Percentiles rank a stretch among this genome's conserved stretches.
Evolutionary conservation across 2,329 filamentous ascomycete species (phyloP).

Genomic region (Mycosphaerelloides madeirae): DNA sequence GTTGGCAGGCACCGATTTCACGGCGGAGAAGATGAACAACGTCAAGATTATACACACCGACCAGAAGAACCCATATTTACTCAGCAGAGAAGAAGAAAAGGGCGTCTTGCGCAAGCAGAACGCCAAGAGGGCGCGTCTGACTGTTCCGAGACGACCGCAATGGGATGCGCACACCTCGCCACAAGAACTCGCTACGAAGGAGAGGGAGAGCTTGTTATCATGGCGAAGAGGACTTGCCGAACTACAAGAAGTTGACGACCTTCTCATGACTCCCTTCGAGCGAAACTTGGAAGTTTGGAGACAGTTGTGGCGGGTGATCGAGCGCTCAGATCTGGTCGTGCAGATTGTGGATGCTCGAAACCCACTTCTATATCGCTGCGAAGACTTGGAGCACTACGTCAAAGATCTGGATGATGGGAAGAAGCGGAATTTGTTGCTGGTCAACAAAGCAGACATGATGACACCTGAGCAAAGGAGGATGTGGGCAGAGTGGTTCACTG

Average conservation of each 20-base stretch:
- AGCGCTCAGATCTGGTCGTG: constrained; percentile 89
- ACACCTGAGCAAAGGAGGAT: constrained; percentile 71
- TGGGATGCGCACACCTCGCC: constrained; percentile 87
- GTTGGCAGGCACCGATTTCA: constrained; percentile 97
- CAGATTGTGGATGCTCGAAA: constrained; percentile 98
- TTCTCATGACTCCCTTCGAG: constrained; percentile 97
- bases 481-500: constrained; percentile 84
- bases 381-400: constrained; percentile 89
- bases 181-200: constrained; percentile 70
- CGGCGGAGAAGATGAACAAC: constrained; percentile 97
- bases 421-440: constrained; percentile 82
- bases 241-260: constrained; percentile 85
- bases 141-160: constrained; percentile 80
- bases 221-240: constrained; percentile 91
- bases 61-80: constrained; percentile 89
- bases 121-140: constrained; percentile 71
- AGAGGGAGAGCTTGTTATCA: constrained; percentile 74
- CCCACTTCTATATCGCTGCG: constrained; percentile 86
- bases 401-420: constrained; percentile 72
- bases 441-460: constrained; percentile 99
- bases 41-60: constrained; percentile 98
- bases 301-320: constrained; percentile 96
- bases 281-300: constrained; percentile 96
- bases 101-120: constrained; percentile 74
- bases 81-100: constrained; percentile 80